Evolutionary conservation across 257 asterid species (phyloP).

Genomic region (Gynochthodes officinalis): DNA sequence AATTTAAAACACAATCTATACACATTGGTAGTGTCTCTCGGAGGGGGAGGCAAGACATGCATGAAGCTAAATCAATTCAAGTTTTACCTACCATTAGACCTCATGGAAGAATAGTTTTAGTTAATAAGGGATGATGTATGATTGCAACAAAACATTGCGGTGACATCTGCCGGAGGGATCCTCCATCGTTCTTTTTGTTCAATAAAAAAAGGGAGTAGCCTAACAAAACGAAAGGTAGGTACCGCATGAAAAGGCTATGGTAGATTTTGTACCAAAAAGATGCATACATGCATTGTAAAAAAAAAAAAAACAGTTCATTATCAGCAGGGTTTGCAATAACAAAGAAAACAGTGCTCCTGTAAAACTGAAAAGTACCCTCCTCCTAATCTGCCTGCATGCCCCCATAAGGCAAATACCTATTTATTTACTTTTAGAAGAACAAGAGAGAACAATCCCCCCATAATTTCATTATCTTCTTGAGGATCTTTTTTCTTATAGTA

Average conservation of each 20-base stretch:
- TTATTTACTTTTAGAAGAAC: not conserved
- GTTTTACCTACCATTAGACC: not conserved
- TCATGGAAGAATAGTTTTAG: no score
- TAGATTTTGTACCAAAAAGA: no score
- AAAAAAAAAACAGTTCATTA: not conserved
- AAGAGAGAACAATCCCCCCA: not conserved
- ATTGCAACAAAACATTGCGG: not conserved
- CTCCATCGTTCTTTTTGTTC: no score
- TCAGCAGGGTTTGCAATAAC: not conserved
- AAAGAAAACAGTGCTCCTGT: not conserved
- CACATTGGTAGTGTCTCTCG: no score
- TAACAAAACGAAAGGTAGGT: not conserved
- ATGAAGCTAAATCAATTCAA: no score
- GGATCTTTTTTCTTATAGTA: not conserved
- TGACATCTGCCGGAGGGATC: not conserved
- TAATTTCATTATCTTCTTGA: no score
- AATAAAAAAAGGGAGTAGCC: not conserved
- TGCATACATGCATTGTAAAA: not conserved
- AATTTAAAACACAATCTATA: no score
- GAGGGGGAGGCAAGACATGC: no score
- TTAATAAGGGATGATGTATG: no score
- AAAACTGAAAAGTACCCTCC: not conserved
- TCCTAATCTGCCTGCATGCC: not conserved
- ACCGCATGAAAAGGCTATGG: not conserved
- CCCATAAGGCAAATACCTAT: not conserved